These are phyloP conservation scores for Aspergillus tamarii DNA, from an alignment of 2,329 filamentous ascomycete species.

Conservation along the genomic window DNA sequence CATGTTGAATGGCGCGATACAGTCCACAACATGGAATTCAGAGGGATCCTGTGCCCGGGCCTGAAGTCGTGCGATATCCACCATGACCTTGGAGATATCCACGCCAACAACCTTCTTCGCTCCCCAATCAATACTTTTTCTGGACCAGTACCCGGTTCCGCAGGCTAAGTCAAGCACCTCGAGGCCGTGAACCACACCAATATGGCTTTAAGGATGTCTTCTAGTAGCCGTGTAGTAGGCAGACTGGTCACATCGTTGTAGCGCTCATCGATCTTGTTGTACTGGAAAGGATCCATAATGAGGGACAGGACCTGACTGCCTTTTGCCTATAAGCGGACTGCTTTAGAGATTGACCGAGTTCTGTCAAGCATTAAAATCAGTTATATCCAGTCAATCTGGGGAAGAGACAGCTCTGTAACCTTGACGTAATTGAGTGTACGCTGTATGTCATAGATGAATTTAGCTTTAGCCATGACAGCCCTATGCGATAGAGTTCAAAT, in stretches of 20 bases:
- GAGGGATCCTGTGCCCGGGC: background rate
- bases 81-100: background rate
- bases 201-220: background rate
- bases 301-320: background rate
- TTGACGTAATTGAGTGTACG: background rate
- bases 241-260: background rate
- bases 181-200: background rate
- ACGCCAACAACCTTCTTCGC: background rate
- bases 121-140: background rate
- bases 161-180: background rate
- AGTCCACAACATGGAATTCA: background rate
- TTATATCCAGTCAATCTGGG: background rate
- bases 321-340: background rate
- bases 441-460: background rate
- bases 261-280: background rate
- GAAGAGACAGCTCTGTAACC: background rate
- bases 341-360: background rate
- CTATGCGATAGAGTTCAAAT: background rate
- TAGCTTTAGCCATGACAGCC: background rate
- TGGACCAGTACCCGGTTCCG: background rate
- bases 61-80: background rate
- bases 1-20: background rate
- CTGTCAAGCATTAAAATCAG: background rate
- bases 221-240: background rate
- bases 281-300: background rate